Conservation (phyloP, 495 filamentous ascomycete genomes). For the Daldinia caldariorum region DNA sequence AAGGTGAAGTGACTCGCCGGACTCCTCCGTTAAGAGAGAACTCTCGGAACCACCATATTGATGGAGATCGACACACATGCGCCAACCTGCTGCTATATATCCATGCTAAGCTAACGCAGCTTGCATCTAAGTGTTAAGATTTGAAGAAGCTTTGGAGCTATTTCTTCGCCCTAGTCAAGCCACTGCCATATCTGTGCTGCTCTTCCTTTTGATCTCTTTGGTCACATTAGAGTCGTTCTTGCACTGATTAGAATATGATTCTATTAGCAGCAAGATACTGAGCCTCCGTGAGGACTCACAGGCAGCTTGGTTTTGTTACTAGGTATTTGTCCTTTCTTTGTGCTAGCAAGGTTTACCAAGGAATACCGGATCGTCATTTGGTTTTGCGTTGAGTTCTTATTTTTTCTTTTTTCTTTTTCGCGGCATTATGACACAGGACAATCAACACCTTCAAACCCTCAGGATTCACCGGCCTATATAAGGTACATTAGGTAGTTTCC, state of each 20-base stretch:
- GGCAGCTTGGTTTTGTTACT: not conserved
- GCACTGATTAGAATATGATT: not conserved
- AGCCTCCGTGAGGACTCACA: not conserved
- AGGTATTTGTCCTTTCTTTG: not conserved
- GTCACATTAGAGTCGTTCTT: not conserved
- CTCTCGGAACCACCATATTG: too few species aligned
- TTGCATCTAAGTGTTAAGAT: constrained; percentile 4
- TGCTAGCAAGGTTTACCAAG: constrained; percentile 7
- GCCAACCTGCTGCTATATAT: not conserved
- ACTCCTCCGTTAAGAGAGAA: not conserved
- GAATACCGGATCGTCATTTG: not conserved
- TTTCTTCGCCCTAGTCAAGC: not conserved
- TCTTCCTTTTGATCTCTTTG: not conserved
- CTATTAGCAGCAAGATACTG: not conserved
- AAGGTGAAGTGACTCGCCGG: constrained; percentile 19
- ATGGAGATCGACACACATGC: not conserved
- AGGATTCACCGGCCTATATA: not conserved
- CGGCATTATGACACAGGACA: not conserved
- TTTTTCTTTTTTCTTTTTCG: not conserved
- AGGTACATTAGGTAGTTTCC: not conserved
- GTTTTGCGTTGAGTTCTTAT: not conserved
- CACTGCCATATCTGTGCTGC: not conserved
- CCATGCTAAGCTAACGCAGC: not conserved
- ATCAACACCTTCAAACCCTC: not conserved
- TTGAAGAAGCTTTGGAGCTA: not conserved